Evolutionary conservation across 2,329 filamentous ascomycete genomes (phyloP), one percentile per base, ranked within the genome.

Genomic region (Fusarium sp.): DNA sequence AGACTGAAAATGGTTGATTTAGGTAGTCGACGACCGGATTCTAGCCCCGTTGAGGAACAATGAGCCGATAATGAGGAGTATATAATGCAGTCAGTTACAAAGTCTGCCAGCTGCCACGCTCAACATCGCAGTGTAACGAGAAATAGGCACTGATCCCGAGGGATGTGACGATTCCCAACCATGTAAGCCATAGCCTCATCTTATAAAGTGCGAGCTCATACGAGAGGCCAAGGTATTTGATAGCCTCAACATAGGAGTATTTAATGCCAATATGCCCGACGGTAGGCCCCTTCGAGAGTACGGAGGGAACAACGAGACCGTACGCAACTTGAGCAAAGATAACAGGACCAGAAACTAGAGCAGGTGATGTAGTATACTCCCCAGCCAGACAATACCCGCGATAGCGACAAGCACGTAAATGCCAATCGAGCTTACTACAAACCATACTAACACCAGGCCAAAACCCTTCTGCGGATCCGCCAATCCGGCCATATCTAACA

Each of bases 401-500:
- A 59, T 51, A 23, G 44, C 55, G 12, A 59, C 44, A 27, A 43
- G 6, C 6, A 34, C 18, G 28, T 59, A 59, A 44, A 59, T 23
- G 37, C n/a, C 15, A 13, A 51, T 59, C 36, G 55, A 50, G 6
- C 31, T 27, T 13, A 41, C 27, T 28, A 41, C 46, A n/a, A 59
- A 37, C 18, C 31, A 41, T n/a, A 34, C n/a, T 23, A 59, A 27
- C 36, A 36, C 36, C 16, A 50, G 31, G 34, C 7, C 13, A 30
- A 75, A 75, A 54, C 75, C 72, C 30, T 56, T 63, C n/a, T 65
- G 65, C 7, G 71, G 73, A 41, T 75, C 66, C 41, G 65, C 68
- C 73, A 75, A 72, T 63, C 75, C 73, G 15, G 71, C 71, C 70
- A 75, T 74, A 62, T 73, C 71, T 6, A 66, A 70, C 39, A 82